A percentile compares a stretch with the other conserved stretches of the same genome.
phyloP scores from a whole-genome alignment of 2,329 filamentous ascomycete genomes.

The Fusarium sublunatum region DNA sequence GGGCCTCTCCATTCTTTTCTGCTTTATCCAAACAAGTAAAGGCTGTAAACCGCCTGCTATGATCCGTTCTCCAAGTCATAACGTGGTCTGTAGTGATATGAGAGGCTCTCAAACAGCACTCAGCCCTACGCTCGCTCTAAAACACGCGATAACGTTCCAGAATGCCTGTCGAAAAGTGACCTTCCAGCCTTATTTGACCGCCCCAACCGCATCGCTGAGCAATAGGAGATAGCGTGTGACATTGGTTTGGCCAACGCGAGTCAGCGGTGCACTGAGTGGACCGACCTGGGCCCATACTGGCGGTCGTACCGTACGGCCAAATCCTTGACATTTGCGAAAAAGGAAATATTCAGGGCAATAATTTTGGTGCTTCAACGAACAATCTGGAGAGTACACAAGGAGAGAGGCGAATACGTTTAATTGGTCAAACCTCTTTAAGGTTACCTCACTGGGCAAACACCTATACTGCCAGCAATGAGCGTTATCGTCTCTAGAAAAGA shows the following conservation, averaged over 20 bases:
- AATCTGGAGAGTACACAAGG: too few relatives aligned
- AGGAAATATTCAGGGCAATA: not conserved
- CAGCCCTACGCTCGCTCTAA: not conserved
- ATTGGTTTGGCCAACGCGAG: conserved; percentile 4
- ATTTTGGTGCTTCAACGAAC: not conserved
- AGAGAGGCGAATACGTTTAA: not conserved
- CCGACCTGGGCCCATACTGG: conserved; percentile 7
- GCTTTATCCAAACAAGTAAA: not conserved
- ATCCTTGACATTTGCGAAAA: not conserved
- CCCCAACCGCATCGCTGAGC: conserved; percentile 7
- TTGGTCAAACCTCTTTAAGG: not conserved
- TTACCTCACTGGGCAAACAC: not conserved
- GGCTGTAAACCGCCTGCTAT: not conserved
- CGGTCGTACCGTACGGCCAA: conserved; percentile 15
- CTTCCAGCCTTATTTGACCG: not conserved
- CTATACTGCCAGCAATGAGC: not conserved
- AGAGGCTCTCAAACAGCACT: not conserved
- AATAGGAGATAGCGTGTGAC: not conserved
- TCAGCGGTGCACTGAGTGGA: conserved; percentile 2
- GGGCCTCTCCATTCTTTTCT: not conserved
- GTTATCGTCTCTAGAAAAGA: not conserved
- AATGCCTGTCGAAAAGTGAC: not conserved
- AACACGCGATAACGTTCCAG: conserved; percentile 3
- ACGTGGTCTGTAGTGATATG: not conserved
- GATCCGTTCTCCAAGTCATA: too few relatives aligned